phyloP scores from a whole-genome alignment of 306 rosid species.

The Sicyos baderoa region DNA sequence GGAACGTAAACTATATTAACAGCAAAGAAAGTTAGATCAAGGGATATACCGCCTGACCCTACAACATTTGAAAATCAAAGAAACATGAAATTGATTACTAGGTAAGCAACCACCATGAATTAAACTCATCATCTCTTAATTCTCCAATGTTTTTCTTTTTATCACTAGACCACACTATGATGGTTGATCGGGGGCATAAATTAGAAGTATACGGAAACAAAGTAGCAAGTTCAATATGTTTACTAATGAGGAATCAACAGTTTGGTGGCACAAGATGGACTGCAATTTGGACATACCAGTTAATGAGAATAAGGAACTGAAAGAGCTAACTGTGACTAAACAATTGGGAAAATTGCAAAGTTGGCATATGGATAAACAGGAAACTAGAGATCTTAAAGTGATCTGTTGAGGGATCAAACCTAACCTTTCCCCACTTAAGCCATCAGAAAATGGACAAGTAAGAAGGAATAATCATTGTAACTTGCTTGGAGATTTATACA shows the following conservation, averaged over 20 bases:
- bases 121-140: no score
- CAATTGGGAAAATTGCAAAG: not conserved
- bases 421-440: slow-evolving; percentile 16
- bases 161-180: no score
- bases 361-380: not conserved
- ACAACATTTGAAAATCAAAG: no score
- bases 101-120: no score
- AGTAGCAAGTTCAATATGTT: not conserved
- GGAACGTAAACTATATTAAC: not conserved
- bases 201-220: not conserved
- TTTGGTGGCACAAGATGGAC: slow-evolving; percentile 7
- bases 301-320: slow-evolving; percentile 29
- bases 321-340: not conserved
- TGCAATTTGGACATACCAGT: slow-evolving; percentile 1
- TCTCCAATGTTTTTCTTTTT: no score
- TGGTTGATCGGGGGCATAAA: not conserved
- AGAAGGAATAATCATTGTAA: slow-evolving; percentile 16
- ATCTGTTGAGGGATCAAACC: not conserved
- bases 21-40: not conserved
- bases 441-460: slow-evolving; percentile 6
- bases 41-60: no score
- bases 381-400: not conserved
- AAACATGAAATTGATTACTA: no score
- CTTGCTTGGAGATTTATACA: slow-evolving; percentile 10
- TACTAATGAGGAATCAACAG: not conserved